Evolutionary conservation across 257 asterid species (phyloP).

Genomic region (Solanum virginianum): DNA sequence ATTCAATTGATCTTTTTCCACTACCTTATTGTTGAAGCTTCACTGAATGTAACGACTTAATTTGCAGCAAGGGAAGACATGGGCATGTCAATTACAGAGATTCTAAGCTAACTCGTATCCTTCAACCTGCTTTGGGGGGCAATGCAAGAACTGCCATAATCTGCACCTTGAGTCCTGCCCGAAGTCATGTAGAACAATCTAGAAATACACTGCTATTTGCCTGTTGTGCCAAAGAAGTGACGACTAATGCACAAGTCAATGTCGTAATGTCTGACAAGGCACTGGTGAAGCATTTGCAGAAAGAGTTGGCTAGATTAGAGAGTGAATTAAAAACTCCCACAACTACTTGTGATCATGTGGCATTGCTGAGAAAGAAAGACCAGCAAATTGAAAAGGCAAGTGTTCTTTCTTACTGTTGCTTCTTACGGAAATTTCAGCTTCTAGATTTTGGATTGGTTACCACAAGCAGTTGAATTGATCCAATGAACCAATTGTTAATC

Average conservation of each 20-base stretch:
- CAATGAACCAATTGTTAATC: background rate
- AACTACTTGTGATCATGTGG: conserved; percentile 52
- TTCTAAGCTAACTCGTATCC: conserved; percentile 92
- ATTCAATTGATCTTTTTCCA: background rate
- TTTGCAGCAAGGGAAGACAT: conserved; percentile 92
- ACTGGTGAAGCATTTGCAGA: conserved; percentile 95
- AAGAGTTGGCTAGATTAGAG: conserved; percentile 94
- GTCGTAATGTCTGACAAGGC: conserved; percentile 99
- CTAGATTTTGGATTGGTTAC: background rate
- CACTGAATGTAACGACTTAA: background rate
- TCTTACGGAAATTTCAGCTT: background rate
- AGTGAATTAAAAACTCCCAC: conserved; percentile 77
- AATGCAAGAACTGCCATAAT: conserved; percentile 98
- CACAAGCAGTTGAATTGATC: background rate
- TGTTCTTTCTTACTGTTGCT: background rate
- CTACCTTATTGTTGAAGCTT: background rate
- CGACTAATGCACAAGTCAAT: conserved; percentile 95
- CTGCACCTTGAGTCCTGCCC: conserved; percentile 93
- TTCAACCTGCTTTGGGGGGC: conserved; percentile 98
- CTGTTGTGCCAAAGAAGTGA: conserved; percentile 93
- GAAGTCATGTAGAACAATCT: conserved; percentile 97
- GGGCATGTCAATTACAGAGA: conserved; percentile 95
- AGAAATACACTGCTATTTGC: conserved; percentile 95
- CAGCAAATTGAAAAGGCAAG: conserved; percentile 76
- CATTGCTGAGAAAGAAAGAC: conserved; percentile 77